Evolutionary conservation across 768 basidiomycete species (phyloP).

Genomic region (Cyclocybe aegerita): DNA sequence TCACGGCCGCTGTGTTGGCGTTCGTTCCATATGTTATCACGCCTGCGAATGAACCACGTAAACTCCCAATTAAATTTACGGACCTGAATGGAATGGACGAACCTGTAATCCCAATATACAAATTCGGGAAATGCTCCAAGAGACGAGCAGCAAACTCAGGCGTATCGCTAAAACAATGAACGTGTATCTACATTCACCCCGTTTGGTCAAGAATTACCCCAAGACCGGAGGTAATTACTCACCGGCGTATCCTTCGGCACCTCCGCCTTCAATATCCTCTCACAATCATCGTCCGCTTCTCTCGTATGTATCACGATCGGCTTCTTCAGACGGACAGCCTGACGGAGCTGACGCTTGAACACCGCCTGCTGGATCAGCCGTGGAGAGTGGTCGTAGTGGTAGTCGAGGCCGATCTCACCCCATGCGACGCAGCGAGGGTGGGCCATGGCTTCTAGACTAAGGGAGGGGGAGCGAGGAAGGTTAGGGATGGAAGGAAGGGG

Average conservation of each 20-base stretch:
- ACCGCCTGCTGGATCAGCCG: constrained; percentile 65
- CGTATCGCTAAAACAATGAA: constrained; percentile 87
- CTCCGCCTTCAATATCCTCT: constrained; percentile 71
- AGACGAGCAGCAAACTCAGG: constrained; percentile 72
- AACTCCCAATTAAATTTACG: not conserved
- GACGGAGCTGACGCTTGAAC: constrained; percentile 65
- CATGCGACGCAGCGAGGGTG: constrained; percentile 85
- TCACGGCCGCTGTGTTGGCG: constrained; percentile 62
- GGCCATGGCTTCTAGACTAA: constrained; percentile 68
- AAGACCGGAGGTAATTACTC: constrained; percentile 5
- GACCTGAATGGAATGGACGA: constrained; percentile 1
- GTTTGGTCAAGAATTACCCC: not conserved
- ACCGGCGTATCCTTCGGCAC: constrained; percentile 74
- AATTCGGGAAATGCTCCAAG: constrained; percentile 75
- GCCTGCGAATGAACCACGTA: constrained; percentile 36
- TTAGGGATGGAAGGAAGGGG: not conserved
- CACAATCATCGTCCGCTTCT: constrained; percentile 83
- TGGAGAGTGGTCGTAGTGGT: constrained; percentile 80
- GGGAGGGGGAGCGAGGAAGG: not conserved
- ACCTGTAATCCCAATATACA: constrained; percentile 84
- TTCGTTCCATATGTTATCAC: constrained; percentile 83
- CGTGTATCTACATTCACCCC: constrained; percentile 58
- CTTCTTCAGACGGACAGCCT: constrained; percentile 68
- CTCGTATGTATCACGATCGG: constrained; percentile 86
- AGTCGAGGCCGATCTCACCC: constrained; percentile 89